Percentiles rank a stretch among this genome's conserved stretches.
phyloP scores from a whole-genome alignment of 2,329 filamentous ascomycete genomes.

The Penicillium sp. region DNA sequence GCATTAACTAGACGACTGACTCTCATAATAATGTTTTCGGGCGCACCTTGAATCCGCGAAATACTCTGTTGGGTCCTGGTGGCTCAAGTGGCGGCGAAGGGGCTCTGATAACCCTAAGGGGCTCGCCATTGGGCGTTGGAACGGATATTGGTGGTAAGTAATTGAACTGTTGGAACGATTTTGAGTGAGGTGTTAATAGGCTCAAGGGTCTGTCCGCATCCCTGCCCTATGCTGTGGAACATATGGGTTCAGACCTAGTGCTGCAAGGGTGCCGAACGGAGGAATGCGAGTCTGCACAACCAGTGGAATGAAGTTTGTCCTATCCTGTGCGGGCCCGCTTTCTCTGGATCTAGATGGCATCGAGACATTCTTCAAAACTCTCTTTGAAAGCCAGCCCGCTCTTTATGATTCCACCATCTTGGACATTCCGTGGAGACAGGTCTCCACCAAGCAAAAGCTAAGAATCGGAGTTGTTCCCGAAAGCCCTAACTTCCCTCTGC shows the following conservation, averaged over 20 bases:
- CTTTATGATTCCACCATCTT: slow-evolving; percentile 25
- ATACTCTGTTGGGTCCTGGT: slow-evolving; percentile 37
- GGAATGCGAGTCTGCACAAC: slow-evolving; percentile 22
- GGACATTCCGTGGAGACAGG: slow-evolving; percentile 26
- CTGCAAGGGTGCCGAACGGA: slow-evolving; percentile 28
- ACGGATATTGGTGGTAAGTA: slow-evolving; percentile 60
- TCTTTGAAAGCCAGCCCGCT: slow-evolving; percentile 17
- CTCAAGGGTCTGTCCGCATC: slow-evolving; percentile 35
- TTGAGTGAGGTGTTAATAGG: slow-evolving; percentile 1
- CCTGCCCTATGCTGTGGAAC: slow-evolving; percentile 36
- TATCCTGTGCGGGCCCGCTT: slow-evolving; percentile 26
- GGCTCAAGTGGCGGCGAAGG: slow-evolving; percentile 56
- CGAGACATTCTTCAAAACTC: slow-evolving; percentile 18
- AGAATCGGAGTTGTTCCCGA: slow-evolving; percentile 55
- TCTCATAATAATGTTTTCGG: slow-evolving; percentile 50
- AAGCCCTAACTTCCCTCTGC: slow-evolving; percentile 52
- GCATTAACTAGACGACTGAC: slow-evolving; percentile 32
- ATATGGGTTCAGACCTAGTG: slow-evolving; percentile 38
- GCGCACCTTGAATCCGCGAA: slow-evolving; percentile 46
- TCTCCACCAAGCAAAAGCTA: slow-evolving; percentile 29
- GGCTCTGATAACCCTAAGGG: slow-evolving; percentile 63
- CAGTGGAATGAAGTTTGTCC: slow-evolving; percentile 25
- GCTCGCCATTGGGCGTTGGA: slow-evolving; percentile 65
- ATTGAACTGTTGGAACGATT: not conserved
- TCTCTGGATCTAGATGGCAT: slow-evolving; percentile 23